These are phyloP conservation scores for Cercospora sesami DNA, from an alignment of 2,329 filamentous ascomycete genomes.

Conservation along the genomic window DNA sequence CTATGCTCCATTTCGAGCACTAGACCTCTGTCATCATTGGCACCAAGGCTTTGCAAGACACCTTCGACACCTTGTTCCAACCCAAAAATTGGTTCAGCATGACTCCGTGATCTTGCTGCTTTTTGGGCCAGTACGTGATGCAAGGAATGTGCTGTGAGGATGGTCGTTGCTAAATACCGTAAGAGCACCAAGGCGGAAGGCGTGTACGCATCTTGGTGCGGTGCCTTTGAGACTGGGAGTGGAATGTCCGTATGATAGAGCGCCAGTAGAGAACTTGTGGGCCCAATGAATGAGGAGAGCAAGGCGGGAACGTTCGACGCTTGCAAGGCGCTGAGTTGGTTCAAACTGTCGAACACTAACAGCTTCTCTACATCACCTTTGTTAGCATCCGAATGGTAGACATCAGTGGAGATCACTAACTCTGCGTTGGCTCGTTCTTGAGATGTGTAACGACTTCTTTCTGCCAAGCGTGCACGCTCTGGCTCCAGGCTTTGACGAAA, in stretches of 20 bases:
- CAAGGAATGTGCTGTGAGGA: slow-evolving; percentile 72
- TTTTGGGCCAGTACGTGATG: slow-evolving; percentile 72
- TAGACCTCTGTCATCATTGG: slow-evolving; percentile 57
- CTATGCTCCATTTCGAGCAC: slow-evolving; percentile 86
- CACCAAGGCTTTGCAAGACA: slow-evolving; percentile 66
- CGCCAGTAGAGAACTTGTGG: slow-evolving; percentile 69
- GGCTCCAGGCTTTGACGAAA: slow-evolving; percentile 54
- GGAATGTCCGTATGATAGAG: slow-evolving; percentile 83
- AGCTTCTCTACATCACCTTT: slow-evolving; percentile 57
- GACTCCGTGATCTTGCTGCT: slow-evolving; percentile 71
- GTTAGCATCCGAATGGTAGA: neutral
- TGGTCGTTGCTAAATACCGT: slow-evolving; percentile 82
- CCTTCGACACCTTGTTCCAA: slow-evolving; percentile 76
- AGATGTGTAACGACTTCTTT: slow-evolving; percentile 32
- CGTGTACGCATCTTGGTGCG: slow-evolving; percentile 52
- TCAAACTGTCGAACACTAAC: slow-evolving; percentile 77
- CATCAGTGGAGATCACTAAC: slow-evolving; percentile 14
- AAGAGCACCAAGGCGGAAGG: slow-evolving; percentile 72
- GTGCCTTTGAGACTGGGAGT: slow-evolving; percentile 38
- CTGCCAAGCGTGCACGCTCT: slow-evolving; percentile 35
- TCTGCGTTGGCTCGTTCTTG: slow-evolving; percentile 26
- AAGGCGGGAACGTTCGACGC: slow-evolving; percentile 65
- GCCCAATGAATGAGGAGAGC: slow-evolving; percentile 67
- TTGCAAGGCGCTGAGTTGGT: slow-evolving; percentile 60
- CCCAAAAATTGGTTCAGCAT: slow-evolving; percentile 75